phyloP scores from a whole-genome alignment of 345 rosid species.

The Syzygium oleosum region DNA sequence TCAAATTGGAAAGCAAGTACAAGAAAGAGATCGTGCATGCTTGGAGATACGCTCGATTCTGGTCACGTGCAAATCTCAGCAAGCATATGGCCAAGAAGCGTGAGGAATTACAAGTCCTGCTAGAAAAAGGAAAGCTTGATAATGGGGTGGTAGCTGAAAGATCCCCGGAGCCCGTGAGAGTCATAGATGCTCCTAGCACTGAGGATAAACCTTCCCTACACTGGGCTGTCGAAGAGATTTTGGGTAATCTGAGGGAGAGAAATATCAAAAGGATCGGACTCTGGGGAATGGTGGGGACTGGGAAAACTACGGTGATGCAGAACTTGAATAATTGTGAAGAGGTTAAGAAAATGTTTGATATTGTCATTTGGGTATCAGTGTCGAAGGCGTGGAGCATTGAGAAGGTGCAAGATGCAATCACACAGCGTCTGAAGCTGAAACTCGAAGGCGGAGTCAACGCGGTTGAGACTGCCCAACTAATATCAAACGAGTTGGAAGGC shows the following conservation, averaged over 20 bases:
- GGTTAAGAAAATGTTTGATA: conserved; percentile 16
- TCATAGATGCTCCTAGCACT: conserved; percentile 4
- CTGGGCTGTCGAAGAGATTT: neutral
- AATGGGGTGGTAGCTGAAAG: conserved; percentile 7
- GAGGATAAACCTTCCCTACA: conserved; percentile 8
- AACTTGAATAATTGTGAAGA: conserved; percentile 18
- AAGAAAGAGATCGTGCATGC: neutral
- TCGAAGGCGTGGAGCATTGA: conserved; percentile 4
- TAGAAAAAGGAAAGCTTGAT: conserved; percentile 5
- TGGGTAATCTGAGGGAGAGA: conserved; percentile 3
- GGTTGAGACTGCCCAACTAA: conserved; percentile 6
- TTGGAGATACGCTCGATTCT: neutral
- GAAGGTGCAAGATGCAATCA: conserved; percentile 13
- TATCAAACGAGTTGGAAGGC: conserved; percentile 11
- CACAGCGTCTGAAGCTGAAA: conserved; percentile 6
- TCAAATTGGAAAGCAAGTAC: neutral
- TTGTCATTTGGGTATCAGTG: conserved; percentile 14
- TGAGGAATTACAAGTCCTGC: neutral
- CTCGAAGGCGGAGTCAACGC: neutral
- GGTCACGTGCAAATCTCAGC: conserved; percentile 5
- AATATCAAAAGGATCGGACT: conserved; percentile 12
- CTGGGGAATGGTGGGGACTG: conserved; percentile 20
- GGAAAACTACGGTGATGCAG: conserved; percentile 27
- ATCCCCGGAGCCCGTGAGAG: conserved; percentile 5
- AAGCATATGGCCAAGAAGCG: neutral